phyloP scores from a whole-genome alignment of 139 green algal genomes.

The Chlamydomonas schloesseri region DNA sequence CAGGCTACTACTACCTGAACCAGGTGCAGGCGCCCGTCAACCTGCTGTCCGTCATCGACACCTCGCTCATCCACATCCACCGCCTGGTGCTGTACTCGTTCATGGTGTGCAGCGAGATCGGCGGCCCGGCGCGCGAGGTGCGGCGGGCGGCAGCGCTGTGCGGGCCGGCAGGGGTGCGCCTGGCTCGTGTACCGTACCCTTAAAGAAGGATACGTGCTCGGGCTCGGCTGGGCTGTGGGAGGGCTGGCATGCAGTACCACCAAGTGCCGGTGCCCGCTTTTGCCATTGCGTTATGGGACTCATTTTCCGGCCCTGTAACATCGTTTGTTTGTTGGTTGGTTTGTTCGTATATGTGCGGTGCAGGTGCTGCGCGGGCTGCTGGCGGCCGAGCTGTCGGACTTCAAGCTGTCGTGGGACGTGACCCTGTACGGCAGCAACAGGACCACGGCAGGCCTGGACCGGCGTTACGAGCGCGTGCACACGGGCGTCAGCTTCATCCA shows the following conservation, averaged over 20 bases:
- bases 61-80: neutral
- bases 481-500: constrained; percentile 1
- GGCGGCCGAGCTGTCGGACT: neutral
- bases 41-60: constrained; percentile 28
- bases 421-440: constrained; percentile 33
- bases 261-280: no score
- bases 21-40: constrained; percentile 29
- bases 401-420: constrained; percentile 35
- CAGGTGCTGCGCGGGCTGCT: constrained; percentile 5
- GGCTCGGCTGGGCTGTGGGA: no score
- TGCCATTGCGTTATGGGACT: no score
- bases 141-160: no score
- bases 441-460: neutral
- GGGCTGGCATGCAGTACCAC: no score
- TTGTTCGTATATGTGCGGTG: no score
- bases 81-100: constrained; percentile 24
- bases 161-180: no score
- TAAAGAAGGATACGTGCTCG: no score
- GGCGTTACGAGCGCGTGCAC: constrained; percentile 1
- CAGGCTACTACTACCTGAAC: constrained; percentile 41
- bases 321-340: no score
- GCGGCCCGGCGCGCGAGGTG: neutral
- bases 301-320: no score
- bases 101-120: neutral
- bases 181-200: no score